Conservation (phyloP, 2,329 filamentous ascomycete genomes). For the Lasiodiplodia sp. region DNA sequence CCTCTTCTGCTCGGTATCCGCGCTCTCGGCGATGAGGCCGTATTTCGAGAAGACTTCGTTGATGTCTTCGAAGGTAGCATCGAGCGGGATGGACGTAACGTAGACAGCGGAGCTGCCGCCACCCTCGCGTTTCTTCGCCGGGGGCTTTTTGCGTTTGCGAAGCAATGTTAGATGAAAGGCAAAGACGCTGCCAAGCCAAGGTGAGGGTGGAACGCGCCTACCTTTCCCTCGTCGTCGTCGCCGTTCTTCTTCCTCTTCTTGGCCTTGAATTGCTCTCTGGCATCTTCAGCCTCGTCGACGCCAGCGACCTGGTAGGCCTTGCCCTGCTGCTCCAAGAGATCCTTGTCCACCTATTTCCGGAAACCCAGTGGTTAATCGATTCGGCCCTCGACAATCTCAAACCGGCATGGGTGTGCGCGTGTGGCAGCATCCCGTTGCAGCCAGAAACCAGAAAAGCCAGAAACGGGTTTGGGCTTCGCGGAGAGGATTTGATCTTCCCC, state of each 20-base stretch:
- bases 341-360: conserved; percentile 63
- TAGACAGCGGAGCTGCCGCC: conserved; percentile 64
- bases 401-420: conserved; percentile 7
- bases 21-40: conserved; percentile 92
- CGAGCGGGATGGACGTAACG: conserved; percentile 83
- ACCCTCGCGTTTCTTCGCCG: conserved; percentile 32
- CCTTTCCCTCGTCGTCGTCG: conserved; percentile 10
- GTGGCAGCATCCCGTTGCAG: conserved; percentile 27
- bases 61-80: conserved; percentile 82
- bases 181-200: conserved; percentile 40
- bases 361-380: conserved; percentile 39
- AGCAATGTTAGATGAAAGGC: conserved; percentile 34
- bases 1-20: conserved; percentile 83
- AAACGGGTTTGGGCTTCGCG: conserved; percentile 32
- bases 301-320: conserved; percentile 65
- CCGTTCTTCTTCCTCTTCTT: conserved; percentile 19
- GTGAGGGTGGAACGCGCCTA: not conserved
- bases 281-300: conserved; percentile 49
- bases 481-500: conserved; percentile 13
- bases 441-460: conserved; percentile 35
- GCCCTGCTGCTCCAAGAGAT: conserved; percentile 66
- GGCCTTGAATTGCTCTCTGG: conserved; percentile 4
- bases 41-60: conserved; percentile 85
- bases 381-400: conserved; percentile 31
- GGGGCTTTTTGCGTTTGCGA: not conserved